Base-by-base conservation (phyloP, 2,329 filamentous ascomycete genomes). In the Neofusicoccum ribis region DNA sequence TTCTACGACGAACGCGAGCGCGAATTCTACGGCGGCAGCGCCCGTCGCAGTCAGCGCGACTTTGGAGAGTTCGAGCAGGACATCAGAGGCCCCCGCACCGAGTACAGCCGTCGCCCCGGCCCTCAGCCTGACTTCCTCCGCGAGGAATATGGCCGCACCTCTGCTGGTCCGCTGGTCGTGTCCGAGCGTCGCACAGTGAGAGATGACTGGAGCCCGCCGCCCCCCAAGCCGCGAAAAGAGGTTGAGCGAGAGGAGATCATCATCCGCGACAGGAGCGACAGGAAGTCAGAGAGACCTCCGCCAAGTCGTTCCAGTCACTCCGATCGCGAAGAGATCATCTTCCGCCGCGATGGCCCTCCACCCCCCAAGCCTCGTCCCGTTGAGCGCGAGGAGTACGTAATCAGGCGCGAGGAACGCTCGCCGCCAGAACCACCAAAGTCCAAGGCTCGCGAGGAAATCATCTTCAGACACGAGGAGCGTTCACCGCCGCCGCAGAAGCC, bases 1-100 rank as follows among this genome's bases (percentile, higher is more conserved):
- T 74, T 80, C 69, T 82, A 82, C 70, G 80, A 82, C 60, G 80
- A 83, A 70, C 78, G 80, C 63, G 79, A 83, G 70, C 77, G 81
- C 67, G 82, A 84, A 68, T 81, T 83, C 68, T 81, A 82, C 67
- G 76, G 78, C 69, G 77, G 78, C 70, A 78, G 74, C 66, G 52
- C 74, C 67, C 71, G 72, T 67, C 77, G 76, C 70, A 74, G 70
- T 69, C 70, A 73, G 14, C 78, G 77, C 70, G 80, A 81, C 70
- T 83, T 83, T 68, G 81, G 83, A 36, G 82, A 84, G 58, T 74
- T 83, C 50, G 83, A 85, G 65, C 67, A 83, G 49, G 83, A 85
- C 68, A 76, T 83, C 64, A 72, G 72, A 46, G 41, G 62, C 15
- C 50, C 50, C 9, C 64, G 68, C 63, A 46, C 64, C 65, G 56